These are phyloP conservation scores for Daldinia vernicosa DNA, from an alignment of 495 filamentous ascomycete genomes.

Conservation along the genomic window DNA sequence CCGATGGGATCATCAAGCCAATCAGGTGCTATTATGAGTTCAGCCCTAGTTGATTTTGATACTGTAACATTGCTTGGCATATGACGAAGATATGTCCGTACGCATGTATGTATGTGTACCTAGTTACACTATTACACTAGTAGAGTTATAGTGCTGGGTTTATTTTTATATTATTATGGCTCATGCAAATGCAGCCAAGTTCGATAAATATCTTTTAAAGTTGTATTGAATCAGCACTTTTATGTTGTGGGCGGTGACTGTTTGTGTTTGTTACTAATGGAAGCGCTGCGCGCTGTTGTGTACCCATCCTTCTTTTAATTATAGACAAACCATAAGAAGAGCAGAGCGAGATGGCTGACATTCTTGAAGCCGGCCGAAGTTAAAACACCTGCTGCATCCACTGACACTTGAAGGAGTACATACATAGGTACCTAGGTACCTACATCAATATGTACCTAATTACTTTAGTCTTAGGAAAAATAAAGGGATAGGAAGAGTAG, in stretches of 20 bases:
- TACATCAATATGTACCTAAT: not conserved
- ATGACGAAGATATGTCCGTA: conserved; percentile 16
- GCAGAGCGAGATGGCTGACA: conserved; percentile 11
- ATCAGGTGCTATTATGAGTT: conserved; percentile 18
- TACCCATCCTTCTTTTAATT: conserved; percentile 37
- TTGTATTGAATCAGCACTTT: conserved; percentile 1
- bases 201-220: not conserved
- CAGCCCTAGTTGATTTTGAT: conserved; percentile 42
- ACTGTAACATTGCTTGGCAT: conserved; percentile 24
- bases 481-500: not conserved
- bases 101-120: not conserved
- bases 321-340: conserved; percentile 13
- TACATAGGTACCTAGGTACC: not conserved
- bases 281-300: conserved; percentile 28
- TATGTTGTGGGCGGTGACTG: not conserved
- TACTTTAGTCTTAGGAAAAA: no score
- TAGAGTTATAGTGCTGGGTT: conserved; percentile 20
- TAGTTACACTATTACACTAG: no score
- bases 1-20: conserved; percentile 33
- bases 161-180: conserved; percentile 5
- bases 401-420: not conserved
- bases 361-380: not conserved
- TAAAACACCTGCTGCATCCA: conserved; percentile 4
- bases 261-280: conserved; percentile 9
- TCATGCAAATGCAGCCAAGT: not conserved